Evolutionary conservation across 805 yeast species (phyloP).

Genomic region (Dipodascus geniculatus): DNA sequence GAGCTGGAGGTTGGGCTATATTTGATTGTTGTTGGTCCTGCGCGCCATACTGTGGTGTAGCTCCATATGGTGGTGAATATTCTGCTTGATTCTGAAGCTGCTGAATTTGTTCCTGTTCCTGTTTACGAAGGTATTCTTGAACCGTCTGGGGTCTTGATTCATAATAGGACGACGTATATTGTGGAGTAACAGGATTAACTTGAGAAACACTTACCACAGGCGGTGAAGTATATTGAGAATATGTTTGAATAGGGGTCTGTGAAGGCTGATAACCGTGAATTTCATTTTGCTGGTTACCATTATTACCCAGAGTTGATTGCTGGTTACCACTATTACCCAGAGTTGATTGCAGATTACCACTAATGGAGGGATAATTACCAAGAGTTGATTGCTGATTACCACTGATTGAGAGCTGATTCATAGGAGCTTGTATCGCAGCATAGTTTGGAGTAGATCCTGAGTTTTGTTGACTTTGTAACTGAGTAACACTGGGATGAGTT

Average conservation of each 20-base stretch:
- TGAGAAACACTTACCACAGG: not conserved
- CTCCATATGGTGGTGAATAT: not conserved
- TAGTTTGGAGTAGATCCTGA: too few relatives aligned
- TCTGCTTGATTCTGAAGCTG: not conserved
- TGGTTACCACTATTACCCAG: too few relatives aligned
- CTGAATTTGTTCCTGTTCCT: not conserved
- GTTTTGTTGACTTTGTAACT: not conserved
- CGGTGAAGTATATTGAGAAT: not conserved
- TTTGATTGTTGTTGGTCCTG: too few relatives aligned
- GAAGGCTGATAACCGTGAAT: not conserved
- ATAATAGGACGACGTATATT: not conserved
- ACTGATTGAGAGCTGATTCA: too few relatives aligned
- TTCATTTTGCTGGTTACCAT: too few relatives aligned
- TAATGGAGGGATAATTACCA: too few relatives aligned
- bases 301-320: too few relatives aligned
- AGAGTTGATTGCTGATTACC: too few relatives aligned
- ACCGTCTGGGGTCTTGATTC: not conserved
- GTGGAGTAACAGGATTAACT: conserved; percentile 1
- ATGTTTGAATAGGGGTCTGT: not conserved
- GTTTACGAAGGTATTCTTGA: not conserved
- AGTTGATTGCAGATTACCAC: too few relatives aligned
- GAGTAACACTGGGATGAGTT: not conserved
- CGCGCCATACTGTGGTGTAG: too few relatives aligned
- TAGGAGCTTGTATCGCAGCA: too few relatives aligned
- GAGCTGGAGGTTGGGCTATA: not conserved